Evolutionary conservation across 1,139 yeast species (phyloP), one percentile per base, ranked within the genome.

Genomic region (Nakaseomyces sp.): DNA sequence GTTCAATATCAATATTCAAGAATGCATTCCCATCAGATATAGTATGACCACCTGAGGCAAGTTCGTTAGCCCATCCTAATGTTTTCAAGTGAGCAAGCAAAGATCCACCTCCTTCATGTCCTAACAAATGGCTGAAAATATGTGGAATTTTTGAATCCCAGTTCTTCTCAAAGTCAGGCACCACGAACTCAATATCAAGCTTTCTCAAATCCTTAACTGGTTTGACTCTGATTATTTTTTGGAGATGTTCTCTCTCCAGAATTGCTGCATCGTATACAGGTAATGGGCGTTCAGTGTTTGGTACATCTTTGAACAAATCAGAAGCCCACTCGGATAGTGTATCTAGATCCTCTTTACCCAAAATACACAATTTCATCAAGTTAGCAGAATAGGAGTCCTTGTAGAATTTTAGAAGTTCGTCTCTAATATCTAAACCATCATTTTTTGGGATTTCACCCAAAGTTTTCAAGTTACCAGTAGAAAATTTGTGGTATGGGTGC

Each of bases 61-160:
- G 71, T 13, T 76, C 81, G 50, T 77, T 82, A 5, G 88, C 95
- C 87, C 91, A 86, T 9, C 91, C 85, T 50, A 74, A 69, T 36
- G 69, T 65, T 64, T 88, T 89, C 50, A 89, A 73, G 51, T 71
- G 73, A 44, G 79, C 74, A 31, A 86, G 70, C 15, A 91, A 64
- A 1, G 96, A 86, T 1, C 97, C 97, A 43, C 79, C 72, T 44
- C 87, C 86, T 66, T 91, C 97, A 61, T 91, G 97, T 28, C 98
- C 97, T 45, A 91, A 66, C 46, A 91, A 69, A 61, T 89, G 96
- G 20, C 91, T 76, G 53, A 70, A 74, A 61, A 87, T 84, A 43
- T 73, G 76, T 10, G 76, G 72, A 0, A 96, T 95, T 53, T 77
- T 78, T 22, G 75, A 71, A 41, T 74, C 74, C 85, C 91, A 84